Evolutionary conservation across 2,329 filamentous ascomycete species (phyloP).

Genomic region (Botryosphaeria dothidea): DNA sequence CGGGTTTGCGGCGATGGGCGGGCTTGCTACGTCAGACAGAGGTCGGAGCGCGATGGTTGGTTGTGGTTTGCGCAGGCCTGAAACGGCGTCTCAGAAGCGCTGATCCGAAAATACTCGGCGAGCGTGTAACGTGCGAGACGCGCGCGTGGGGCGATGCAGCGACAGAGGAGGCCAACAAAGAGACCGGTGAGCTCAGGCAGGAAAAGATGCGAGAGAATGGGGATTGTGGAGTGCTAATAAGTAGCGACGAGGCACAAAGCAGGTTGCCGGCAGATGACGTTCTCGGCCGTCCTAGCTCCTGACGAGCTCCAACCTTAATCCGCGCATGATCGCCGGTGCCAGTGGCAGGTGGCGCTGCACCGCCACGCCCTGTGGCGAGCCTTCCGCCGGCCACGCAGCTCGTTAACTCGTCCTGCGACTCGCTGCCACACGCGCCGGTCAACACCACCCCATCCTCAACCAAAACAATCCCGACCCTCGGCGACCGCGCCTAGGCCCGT

Average conservation of each 20-base stretch:
- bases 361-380: background rate
- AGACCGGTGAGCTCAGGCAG: background rate
- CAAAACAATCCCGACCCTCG: slow-evolving; percentile 1
- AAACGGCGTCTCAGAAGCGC: slow-evolving; percentile 37
- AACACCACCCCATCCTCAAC: slow-evolving; percentile 1
- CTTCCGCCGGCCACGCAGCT: background rate
- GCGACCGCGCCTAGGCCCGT: slow-evolving; percentile 5
- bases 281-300: background rate
- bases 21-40: slow-evolving; percentile 13
- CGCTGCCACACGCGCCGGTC: background rate
- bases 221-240: background rate
- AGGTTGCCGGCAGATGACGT: slow-evolving; percentile 12
- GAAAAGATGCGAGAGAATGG: background rate
- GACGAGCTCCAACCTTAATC: background rate
- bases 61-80: slow-evolving; percentile 30
- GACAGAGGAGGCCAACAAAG: background rate
- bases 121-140: background rate
- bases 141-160: background rate
- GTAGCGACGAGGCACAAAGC: slow-evolving; percentile 2
- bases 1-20: slow-evolving; percentile 20
- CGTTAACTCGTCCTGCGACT: background rate
- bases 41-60: slow-evolving; percentile 30
- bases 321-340: background rate
- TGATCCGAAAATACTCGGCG: slow-evolving; percentile 11
- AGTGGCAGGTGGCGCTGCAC: no score